Conservation (phyloP, 768 basidiomycete genomes). For the Polyporus arcularius region DNA sequence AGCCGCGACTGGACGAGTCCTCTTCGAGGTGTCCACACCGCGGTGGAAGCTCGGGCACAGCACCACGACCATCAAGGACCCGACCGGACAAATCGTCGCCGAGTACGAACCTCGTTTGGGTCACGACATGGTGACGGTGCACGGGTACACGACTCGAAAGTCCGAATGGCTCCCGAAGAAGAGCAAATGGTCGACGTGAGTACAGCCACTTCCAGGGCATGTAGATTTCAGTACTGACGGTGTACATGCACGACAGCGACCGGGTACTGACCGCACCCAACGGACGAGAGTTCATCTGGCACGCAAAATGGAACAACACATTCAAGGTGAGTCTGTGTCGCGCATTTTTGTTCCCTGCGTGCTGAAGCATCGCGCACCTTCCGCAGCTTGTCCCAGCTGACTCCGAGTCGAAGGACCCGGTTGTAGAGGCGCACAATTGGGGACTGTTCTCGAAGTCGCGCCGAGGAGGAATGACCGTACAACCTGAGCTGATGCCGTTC, state of each 20-base stretch:
- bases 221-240: background rate
- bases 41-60: background rate
- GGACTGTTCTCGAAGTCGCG: background rate
- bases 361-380: background rate
- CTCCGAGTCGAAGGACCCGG: background rate
- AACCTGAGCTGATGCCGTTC: background rate
- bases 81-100: background rate
- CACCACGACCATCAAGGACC: background rate
- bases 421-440: background rate
- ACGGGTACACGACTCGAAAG: background rate
- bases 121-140: background rate
- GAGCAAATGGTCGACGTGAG: background rate
- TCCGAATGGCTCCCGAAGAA: background rate
- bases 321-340: background rate
- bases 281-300: conserved; percentile 1
- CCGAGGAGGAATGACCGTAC: background rate
- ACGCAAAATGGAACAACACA: background rate
- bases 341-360: too few species aligned
- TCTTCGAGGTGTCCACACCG: background rate
- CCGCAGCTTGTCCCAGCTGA: background rate
- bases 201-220: background rate
- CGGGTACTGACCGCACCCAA: background rate
- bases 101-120: background rate
- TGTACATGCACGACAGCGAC: background rate
- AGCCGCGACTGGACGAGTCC: background rate